phyloP scores from a whole-genome alignment of 371 early-diverging fungal genomes.

The Zychaea mexicana region DNA sequence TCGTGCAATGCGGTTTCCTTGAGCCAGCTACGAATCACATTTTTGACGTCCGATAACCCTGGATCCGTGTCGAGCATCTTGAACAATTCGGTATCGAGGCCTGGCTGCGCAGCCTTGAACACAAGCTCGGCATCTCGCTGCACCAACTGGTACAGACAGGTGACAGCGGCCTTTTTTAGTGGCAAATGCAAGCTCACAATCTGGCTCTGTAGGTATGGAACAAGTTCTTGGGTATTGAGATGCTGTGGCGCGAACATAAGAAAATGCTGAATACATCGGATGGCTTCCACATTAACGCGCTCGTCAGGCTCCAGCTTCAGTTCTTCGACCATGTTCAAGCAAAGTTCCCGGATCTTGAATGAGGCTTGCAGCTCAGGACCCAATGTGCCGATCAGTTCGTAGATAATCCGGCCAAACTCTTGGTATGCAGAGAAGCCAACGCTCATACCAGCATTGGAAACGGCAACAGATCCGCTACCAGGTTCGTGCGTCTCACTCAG shows the following conservation, averaged over 20 bases:
- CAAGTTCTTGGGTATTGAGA: conserved; percentile 66
- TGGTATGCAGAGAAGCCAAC: conserved; percentile 68
- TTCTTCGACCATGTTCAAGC: conserved; percentile 77
- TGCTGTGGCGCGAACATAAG: conserved; percentile 87
- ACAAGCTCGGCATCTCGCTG: conserved; percentile 80
- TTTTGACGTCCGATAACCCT: conserved; percentile 78
- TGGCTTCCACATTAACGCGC: conserved; percentile 83
- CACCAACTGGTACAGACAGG: conserved; percentile 86
- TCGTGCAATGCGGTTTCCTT: conserved; percentile 70
- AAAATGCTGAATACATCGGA: conserved; percentile 87
- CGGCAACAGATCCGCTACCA: conserved; percentile 62
- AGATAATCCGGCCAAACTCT: conserved; percentile 85
- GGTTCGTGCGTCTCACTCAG: conserved; percentile 89
- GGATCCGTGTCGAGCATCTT: conserved; percentile 82
- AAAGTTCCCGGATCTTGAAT: conserved; percentile 72
- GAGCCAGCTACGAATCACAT: conserved; percentile 75
- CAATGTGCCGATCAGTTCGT: conserved; percentile 85
- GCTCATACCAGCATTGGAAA: conserved; percentile 63
- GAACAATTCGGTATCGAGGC: conserved; percentile 83
- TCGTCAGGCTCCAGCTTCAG: conserved; percentile 79
- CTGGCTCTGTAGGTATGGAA: conserved; percentile 80
- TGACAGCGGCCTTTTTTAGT: conserved; percentile 78
- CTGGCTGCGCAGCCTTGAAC: conserved; percentile 64
- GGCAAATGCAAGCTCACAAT: conserved; percentile 68
- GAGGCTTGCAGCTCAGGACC: conserved; percentile 90